Base-by-base conservation (phyloP, 805 yeast species). In the Wickerhamiella vanderwaltii region DNA sequence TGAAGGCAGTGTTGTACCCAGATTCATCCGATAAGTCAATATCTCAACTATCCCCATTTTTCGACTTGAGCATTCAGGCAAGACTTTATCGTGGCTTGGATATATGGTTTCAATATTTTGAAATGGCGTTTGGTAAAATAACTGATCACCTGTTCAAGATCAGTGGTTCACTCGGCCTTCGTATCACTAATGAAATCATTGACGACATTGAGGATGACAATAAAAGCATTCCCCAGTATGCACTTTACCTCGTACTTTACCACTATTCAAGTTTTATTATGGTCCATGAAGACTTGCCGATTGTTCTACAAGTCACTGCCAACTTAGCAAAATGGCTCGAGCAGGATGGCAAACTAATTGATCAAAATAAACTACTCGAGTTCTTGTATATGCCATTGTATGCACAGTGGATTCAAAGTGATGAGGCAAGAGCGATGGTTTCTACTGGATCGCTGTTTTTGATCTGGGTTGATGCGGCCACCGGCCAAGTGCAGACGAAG, bases 31-130 rank as follows among this genome's bases (percentile, higher is more conserved):
- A 29, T 16, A 36, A 31, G 23, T 25, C 20, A 17, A 41, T 40
- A n/a, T 9, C 43, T 20, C 47, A 48, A 18, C 29, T 17, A 12
- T 35, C 38, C 12, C 43, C 41, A 9, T 44, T 46, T 19, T 47
- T 46, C 33, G 58, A 56, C 40, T 46, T 48, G 6, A 43, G 47
- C 6, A 43, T 54, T 7, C 58, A 51, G 45, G 52, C 50, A 3
- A 49, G 60, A 9, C 35, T 57, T 13, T 55, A 53, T 25, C 51
- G 59, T 6, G 61, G 57, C 9, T 50, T 57, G 20, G 59, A 57
- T 30, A 48, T 52, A 6, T 57, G 62, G 62, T 48, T 48, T 18
- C 51, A 47, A 30, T 48, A 50, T 34, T 57, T 54, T 44, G 52
- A 47, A 26, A 47, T 46, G 0, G 45, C 56, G 13, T 48, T 49